Percentiles rank a stretch among this genome's conserved stretches.
These are phyloP conservation scores for Herpotrichia juniperi DNA, from an alignment of 2,329 filamentous ascomycete genomes.

Conservation along the genomic window DNA sequence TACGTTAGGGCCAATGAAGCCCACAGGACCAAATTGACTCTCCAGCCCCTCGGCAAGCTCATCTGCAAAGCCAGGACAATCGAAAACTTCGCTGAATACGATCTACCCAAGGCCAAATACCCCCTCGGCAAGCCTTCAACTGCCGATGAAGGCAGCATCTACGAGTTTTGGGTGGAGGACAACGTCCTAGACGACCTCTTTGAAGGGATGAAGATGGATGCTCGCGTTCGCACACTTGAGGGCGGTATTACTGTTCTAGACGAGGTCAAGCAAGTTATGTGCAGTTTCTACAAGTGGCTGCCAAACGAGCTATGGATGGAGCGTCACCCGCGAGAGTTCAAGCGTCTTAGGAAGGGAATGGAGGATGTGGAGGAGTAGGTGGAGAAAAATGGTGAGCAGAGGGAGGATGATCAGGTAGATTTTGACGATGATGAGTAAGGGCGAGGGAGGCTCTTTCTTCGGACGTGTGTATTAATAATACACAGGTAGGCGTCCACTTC, in stretches of 20 bases:
- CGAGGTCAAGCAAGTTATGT: constrained; percentile 44
- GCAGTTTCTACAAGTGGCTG: constrained; percentile 52
- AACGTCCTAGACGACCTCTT: constrained; percentile 62
- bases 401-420: constrained; percentile 12
- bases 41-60: constrained; percentile 61
- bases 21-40: constrained; percentile 45
- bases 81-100: constrained; percentile 46
- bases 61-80: constrained; percentile 58
- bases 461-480: no score
- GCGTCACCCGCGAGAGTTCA: constrained; percentile 33
- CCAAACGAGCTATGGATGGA: constrained; percentile 50
- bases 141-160: constrained; percentile 46
- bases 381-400: constrained; percentile 14
- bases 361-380: constrained; percentile 14
- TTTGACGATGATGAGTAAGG: not conserved
- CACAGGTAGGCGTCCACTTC: no score
- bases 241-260: constrained; percentile 43
- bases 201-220: constrained; percentile 60
- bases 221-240: constrained; percentile 29
- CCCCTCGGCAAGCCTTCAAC: constrained; percentile 25
- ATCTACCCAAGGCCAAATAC: constrained; percentile 42
- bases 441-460: no score
- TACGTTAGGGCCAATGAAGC: constrained; percentile 48
- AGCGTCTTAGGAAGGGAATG: constrained; percentile 26
- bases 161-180: constrained; percentile 72